These are phyloP conservation scores for Infundibulicybe gibba DNA, from an alignment of 768 basidiomycete species.

Conservation along the genomic window DNA sequence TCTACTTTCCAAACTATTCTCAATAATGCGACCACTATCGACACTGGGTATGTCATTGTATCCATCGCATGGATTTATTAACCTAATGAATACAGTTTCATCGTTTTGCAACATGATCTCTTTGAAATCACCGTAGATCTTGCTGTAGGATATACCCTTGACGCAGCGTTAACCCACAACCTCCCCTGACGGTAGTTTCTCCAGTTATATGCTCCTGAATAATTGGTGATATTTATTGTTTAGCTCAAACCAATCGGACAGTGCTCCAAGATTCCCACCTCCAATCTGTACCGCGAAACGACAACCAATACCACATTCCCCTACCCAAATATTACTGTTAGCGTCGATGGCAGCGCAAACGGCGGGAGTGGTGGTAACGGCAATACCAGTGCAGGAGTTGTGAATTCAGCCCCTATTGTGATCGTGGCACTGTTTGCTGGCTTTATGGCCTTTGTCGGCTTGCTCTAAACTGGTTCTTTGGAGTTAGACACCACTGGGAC, in stretches of 20 bases:
- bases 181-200: conserved; percentile 60
- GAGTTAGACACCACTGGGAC: too few species aligned
- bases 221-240: conserved; percentile 1
- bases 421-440: conserved; percentile 7
- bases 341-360: conserved; percentile 28
- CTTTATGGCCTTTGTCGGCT: not conserved
- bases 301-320: conserved; percentile 71
- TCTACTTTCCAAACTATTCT: conserved; percentile 74
- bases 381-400: conserved; percentile 4
- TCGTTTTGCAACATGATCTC: conserved; percentile 87
- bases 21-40: conserved; percentile 53
- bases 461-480: too few species aligned
- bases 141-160: conserved; percentile 82
- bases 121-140: conserved; percentile 85
- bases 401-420: conserved; percentile 7
- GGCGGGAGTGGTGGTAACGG: conserved; percentile 31
- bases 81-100: conserved; percentile 49
- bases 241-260: conserved; percentile 74
- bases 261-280: conserved; percentile 62
- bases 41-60: conserved; percentile 49
- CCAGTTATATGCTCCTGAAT: not conserved
- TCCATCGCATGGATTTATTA: not conserved
- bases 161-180: conserved; percentile 63
- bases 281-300: conserved; percentile 82
- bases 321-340: conserved; percentile 30